These are phyloP conservation scores for Lodderomyces parapsilosis DNA, from an alignment of 1,139 yeast genomes.

Conservation along the genomic window DNA sequence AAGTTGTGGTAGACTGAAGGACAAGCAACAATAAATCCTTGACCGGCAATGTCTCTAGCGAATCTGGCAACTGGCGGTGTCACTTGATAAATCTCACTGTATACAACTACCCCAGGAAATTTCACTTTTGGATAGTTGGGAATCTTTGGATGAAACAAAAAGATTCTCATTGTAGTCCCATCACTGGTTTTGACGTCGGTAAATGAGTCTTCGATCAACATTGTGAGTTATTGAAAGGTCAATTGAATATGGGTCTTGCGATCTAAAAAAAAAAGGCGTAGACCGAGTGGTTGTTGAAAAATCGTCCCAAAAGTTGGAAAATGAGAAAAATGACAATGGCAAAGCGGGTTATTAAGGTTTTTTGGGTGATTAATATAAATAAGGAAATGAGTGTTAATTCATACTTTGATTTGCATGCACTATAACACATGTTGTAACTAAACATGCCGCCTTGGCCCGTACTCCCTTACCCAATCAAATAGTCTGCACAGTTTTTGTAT, in stretches of 20 bases:
- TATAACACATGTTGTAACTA: too few relatives aligned
- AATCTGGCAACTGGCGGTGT: constrained; percentile 77
- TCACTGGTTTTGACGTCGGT: constrained; percentile 65
- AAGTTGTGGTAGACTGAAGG: constrained; percentile 82
- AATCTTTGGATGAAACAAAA: constrained; percentile 65
- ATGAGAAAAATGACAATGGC: too few relatives aligned
- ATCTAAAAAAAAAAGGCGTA: neutral
- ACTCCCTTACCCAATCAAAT: too few relatives aligned
- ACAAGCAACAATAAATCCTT: constrained; percentile 74
- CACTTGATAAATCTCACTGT: constrained; percentile 80
- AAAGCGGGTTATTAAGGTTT: too few relatives aligned
- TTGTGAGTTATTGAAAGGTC: constrained; percentile 18
- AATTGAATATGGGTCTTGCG: neutral
- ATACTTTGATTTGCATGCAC: too few relatives aligned
- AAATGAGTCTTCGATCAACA: constrained; percentile 68
- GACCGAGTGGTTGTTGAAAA: neutral
- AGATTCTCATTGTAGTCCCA: constrained; percentile 68
- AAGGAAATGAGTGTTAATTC: too few relatives aligned
- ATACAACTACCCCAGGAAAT: constrained; percentile 75
- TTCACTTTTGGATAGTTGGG: constrained; percentile 72
- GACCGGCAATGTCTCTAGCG: constrained; percentile 76
- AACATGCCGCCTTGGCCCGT: too few relatives aligned
- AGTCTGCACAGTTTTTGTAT: too few relatives aligned
- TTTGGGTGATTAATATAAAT: too few relatives aligned
- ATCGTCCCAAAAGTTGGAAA: too few relatives aligned